Evolutionary conservation across 2,329 filamentous ascomycete genomes (phyloP), one percentile per base, ranked within the genome.

Genomic region (Talaromyces pinophilus): DNA sequence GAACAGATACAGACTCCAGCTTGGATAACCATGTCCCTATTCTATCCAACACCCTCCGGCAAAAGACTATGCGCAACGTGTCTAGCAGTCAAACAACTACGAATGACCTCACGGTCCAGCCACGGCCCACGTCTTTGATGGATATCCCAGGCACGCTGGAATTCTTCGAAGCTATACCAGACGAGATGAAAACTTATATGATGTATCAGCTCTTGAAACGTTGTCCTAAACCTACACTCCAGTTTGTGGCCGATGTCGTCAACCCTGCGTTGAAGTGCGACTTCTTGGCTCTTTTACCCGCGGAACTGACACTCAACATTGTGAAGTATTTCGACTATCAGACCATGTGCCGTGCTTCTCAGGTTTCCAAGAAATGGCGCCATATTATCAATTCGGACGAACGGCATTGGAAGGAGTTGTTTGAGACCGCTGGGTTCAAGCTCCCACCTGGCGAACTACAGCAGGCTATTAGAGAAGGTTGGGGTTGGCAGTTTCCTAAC

Each of bases 191-290:
- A 80, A 91, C 91, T 0, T 96, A 96, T 75, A 90, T 99, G 80
- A 96, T 99, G 88, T 98, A 96, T 76, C 94, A 99, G 75, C 88
- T 99, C 64, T 85, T 99, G 30, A 90, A 92, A 65, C 87, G 95
- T 57, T 98, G 93, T 74, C 88, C 92, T 5, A 91, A 96, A 71
- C 90, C 92, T 50, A 97, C 93, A 0, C 83, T 99, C 5, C 92
- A 95, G 73, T 89, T 96, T 64, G 90, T 99, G 64, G 93, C 94
- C 42, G 89, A 93, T 70, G 89, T 93, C 15, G 93, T 99, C 70
- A 97, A 97, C 73, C 95, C 95, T 7, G 92, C 94, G 0, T 80
- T 99, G 65, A 97, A 97, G 78, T 96, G 93, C 75, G 95, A 99
- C 76, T 97, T 98, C 69, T 82, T 99, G 60, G 87, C 87, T 68